Evolutionary conservation across 768 basidiomycete species (phyloP).

Genomic region (Amanita thiersii): DNA sequence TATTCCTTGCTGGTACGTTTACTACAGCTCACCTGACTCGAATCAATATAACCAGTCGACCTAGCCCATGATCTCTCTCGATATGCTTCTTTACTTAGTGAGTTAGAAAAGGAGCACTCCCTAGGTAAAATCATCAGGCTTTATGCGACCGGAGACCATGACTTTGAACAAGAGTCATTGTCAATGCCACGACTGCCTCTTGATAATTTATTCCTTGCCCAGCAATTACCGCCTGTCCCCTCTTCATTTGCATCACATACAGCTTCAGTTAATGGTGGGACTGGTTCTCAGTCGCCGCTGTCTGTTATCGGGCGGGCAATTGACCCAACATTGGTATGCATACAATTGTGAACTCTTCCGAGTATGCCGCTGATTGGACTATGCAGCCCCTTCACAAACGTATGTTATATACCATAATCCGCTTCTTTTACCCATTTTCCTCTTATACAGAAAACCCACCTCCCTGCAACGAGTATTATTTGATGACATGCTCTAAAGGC

Average conservation of each 20-base stretch:
- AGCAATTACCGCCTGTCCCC: conserved; percentile 25
- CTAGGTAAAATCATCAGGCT: conserved; percentile 61
- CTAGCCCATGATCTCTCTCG: conserved; percentile 11
- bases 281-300: conserved; percentile 58
- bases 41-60: too few species aligned
- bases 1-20: conserved; percentile 62
- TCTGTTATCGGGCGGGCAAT: conserved; percentile 37
- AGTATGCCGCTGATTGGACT: conserved; percentile 8
- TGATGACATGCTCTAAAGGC: conserved; percentile 79
- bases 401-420: conserved; percentile 24
- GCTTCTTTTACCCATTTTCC: background rate
- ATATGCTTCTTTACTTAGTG: conserved; percentile 48
- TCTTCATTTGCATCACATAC: conserved; percentile 28
- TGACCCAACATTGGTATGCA: conserved; percentile 57
- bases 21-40: too few species aligned
- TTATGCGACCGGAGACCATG: conserved; percentile 35
- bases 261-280: conserved; percentile 12
- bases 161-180: conserved; percentile 36
- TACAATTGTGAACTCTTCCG: conserved; percentile 7
- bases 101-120: conserved; percentile 53
- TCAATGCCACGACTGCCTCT: conserved; percentile 46
- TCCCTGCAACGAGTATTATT: conserved; percentile 79
- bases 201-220: conserved; percentile 39
- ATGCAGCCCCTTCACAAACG: conserved; percentile 71
- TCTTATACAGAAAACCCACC: conserved; percentile 59